Evolutionary conservation across 257 asterid genomes (phyloP).

Genomic region (Penstemon barbatus): DNA sequence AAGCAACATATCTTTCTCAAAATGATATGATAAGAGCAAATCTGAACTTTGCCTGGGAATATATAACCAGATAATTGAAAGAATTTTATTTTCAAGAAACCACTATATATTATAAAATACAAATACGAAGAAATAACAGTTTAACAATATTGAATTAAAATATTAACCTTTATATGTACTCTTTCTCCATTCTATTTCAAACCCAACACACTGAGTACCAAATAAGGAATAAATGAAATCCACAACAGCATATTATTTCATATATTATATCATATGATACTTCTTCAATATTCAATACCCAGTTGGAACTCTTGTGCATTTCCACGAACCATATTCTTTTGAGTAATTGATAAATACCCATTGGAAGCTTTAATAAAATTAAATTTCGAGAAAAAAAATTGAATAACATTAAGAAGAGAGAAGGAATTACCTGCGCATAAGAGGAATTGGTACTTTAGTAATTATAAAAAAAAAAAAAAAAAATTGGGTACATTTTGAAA

Average conservation of each 20-base stretch:
- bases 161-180: neutral
- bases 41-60: constrained; percentile 14
- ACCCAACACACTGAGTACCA: neutral
- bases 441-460: neutral
- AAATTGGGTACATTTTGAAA: too few relatives aligned
- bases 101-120: constrained; percentile 1
- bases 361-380: neutral
- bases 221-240: neutral
- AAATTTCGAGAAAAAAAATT: neutral
- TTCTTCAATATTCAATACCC: neutral
- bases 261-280: neutral
- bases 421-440: constrained; percentile 15
- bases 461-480: too few relatives aligned
- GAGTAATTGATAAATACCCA: neutral
- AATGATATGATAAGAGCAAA: neutral
- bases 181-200: neutral
- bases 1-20: neutral
- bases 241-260: too few relatives aligned
- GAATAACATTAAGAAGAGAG: neutral
- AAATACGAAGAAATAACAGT: constrained; percentile 2
- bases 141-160: constrained; percentile 10
- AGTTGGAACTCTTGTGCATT: neutral
- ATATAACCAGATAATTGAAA: neutral
- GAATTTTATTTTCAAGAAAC: neutral
- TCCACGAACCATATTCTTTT: neutral